A percentile compares a stretch with the other conserved stretches of the same genome.
phyloP scores from a whole-genome alignment of 2,329 filamentous ascomycete genomes.

The Beauveria bassiana region DNA sequence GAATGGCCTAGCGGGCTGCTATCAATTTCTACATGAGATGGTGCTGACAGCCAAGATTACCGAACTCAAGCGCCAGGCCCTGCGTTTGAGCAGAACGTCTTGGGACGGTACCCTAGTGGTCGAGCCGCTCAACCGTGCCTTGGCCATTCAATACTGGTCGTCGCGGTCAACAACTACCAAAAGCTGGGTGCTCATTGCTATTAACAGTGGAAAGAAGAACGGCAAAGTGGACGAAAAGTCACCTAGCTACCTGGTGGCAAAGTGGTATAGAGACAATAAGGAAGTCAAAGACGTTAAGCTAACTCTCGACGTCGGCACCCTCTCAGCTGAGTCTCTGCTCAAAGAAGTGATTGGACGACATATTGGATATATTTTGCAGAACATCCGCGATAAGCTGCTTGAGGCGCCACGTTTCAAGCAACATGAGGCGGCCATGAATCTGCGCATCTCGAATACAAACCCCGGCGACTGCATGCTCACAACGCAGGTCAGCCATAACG shows the following conservation, averaged over 20 bases:
- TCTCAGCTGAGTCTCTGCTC: conserved; percentile 70
- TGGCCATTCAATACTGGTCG: conserved; percentile 89
- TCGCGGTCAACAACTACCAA: conserved; percentile 50
- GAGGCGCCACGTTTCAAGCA: conserved; percentile 53
- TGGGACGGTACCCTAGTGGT: conserved; percentile 76
- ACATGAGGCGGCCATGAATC: conserved; percentile 48
- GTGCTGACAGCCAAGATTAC: conserved; percentile 85
- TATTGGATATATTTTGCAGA: conserved; percentile 61
- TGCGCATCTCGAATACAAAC: conserved; percentile 51
- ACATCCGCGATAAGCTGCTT: conserved; percentile 54
- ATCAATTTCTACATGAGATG: conserved; percentile 79
- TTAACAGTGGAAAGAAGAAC: conserved; percentile 55
- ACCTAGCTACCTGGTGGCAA: conserved; percentile 51
- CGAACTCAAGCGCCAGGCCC: conserved; percentile 70
- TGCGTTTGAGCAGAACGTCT: conserved; percentile 56
- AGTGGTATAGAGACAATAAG: conserved; percentile 81
- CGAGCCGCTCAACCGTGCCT: conserved; percentile 69
- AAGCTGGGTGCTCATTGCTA: conserved; percentile 85
- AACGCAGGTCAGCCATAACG: conserved; percentile 60
- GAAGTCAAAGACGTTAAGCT: conserved; percentile 65
- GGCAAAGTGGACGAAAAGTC: conserved; percentile 32
- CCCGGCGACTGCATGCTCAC: conserved; percentile 60
- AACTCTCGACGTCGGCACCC: conserved; percentile 52
- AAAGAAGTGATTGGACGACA: conserved; percentile 69
- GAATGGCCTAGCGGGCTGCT: conserved; percentile 71